Base-by-base conservation (phyloP, 108 stramenopile genomes). In the Hondaea fermentalgiana region DNA sequence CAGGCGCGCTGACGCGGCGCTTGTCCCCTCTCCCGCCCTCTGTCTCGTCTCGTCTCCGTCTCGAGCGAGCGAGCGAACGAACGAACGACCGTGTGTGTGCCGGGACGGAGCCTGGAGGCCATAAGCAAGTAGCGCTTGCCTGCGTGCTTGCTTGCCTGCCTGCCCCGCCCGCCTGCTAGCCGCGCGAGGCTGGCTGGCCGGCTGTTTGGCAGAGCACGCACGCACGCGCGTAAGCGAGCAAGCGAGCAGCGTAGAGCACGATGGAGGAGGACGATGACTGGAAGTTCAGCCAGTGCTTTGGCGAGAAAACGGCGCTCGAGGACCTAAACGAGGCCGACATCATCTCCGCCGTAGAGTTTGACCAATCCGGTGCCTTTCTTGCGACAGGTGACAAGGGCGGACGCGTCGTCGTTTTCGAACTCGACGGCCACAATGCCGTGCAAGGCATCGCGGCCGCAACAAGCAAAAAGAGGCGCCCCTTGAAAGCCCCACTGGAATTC, bases 371-470 rank as follows among this genome's bases (percentile, higher is more conserved):
- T 16, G 59, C 87, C 6, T 89, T 55, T 60, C 58, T 94, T 5
- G 93, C 91, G 5, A 89, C 90, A 0, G 93, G 93, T 4, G 93
- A 94, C 90, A 88, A 72, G 72, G 92, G 91, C 44, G 93, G 93
- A 0, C 91, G 91, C 17, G 88, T 94, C 3, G 91, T 90, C 28
- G 43, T 93, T 25, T 90, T 88, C 44, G 44, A 90, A 71, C 87
- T 59, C 23, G 71, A 83, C 28, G 69, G 49, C 17, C 45, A 44
- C 19, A 51, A 59, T 44, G 45, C 43, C 5, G 45, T 28, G 45
- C 23, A 44, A 43, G 72, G 88, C 51, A 89, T 72, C 19, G 47
- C 45, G 23, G 44, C 71, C 5, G 57, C 72, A 43, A 53, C 25
- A 16, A 89, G 45, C 71, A 49, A 72, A 53, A 49, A 44, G 19